Conservation (phyloP, 75 land plant genomes). For the Pinus albicaulis region DNA sequence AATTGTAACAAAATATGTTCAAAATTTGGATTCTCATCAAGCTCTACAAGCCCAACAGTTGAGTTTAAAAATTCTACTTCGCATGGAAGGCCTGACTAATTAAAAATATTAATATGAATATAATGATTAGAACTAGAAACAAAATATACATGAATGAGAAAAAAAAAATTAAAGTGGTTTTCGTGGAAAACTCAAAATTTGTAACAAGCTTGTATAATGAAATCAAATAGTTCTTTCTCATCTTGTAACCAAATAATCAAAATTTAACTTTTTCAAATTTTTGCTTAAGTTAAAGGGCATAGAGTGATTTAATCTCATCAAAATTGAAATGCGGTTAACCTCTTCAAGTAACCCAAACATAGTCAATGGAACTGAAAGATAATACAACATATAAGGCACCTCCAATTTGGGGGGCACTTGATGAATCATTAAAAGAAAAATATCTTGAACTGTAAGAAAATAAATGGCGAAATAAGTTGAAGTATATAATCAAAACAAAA, state of each 20-base stretch:
- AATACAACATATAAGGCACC: no score
- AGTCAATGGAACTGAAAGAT: no score
- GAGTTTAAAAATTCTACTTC: constrained; percentile 45
- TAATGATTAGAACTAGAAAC: not conserved
- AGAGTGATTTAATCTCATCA: not conserved
- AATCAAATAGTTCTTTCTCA: not conserved
- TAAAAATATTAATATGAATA: not conserved
- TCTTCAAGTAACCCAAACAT: no score
- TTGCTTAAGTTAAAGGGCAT: not conserved
- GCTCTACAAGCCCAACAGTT: constrained; percentile 55
- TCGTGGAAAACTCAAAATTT: not conserved
- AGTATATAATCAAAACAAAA: no score
- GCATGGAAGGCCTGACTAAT: constrained; percentile 63
- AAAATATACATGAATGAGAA: not conserved
- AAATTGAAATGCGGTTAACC: no score
- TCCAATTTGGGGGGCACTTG: no score
- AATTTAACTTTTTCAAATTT: not conserved
- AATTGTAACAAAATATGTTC: constrained; percentile 59
- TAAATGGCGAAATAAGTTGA: no score
- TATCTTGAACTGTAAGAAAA: no score
- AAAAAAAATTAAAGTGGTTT: not conserved
- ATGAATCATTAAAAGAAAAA: no score
- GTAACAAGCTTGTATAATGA: not conserved
- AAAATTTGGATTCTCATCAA: constrained; percentile 41
- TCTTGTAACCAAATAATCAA: not conserved